These are phyloP conservation scores for Perilla frutescens DNA, from an alignment of 257 asterid genomes.

Conservation along the genomic window DNA sequence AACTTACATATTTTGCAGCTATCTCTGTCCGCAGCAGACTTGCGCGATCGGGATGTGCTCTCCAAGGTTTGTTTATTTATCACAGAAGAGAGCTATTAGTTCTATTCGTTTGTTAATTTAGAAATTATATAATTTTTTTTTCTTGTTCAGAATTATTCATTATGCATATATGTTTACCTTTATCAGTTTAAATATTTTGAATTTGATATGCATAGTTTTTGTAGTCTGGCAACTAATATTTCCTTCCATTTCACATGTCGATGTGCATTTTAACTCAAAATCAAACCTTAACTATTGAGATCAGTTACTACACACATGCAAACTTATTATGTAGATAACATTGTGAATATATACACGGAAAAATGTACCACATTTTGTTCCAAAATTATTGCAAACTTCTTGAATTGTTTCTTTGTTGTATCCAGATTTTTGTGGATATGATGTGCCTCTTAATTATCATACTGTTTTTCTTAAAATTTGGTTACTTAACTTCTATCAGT, in stretches of 20 bases:
- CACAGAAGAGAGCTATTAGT: constrained; percentile 12
- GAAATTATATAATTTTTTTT: neutral
- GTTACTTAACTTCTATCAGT: constrained; percentile 5
- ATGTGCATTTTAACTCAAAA: neutral
- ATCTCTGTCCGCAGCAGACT: constrained; percentile 83
- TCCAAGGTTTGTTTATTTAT: constrained; percentile 80
- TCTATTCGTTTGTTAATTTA: constrained; percentile 11
- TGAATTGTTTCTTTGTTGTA: constrained; percentile 18
- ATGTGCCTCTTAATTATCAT: neutral
- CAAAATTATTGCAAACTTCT: constrained; percentile 9
- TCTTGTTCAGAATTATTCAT: constrained; percentile 3
- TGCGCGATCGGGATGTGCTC: constrained; percentile 87
- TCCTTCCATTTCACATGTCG: constrained; percentile 15
- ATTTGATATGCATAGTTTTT: constrained; percentile 25
- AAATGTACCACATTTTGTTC: constrained; percentile 24
- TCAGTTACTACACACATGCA: neutral
- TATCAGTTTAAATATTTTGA: constrained; percentile 21
- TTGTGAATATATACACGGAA: constrained; percentile 23
- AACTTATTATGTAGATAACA: neutral
- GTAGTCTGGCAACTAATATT: constrained; percentile 16
- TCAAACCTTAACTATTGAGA: neutral
- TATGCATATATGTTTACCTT: constrained; percentile 15
- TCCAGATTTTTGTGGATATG: constrained; percentile 27
- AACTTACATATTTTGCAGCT: constrained; percentile 63
- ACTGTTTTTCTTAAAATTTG: constrained; percentile 24